A percentile compares a stretch with the other conserved stretches of the same genome.
Evolutionary conservation across 2,329 filamentous ascomycete species (phyloP).

Genomic region (Hypoxylon sp.): DNA sequence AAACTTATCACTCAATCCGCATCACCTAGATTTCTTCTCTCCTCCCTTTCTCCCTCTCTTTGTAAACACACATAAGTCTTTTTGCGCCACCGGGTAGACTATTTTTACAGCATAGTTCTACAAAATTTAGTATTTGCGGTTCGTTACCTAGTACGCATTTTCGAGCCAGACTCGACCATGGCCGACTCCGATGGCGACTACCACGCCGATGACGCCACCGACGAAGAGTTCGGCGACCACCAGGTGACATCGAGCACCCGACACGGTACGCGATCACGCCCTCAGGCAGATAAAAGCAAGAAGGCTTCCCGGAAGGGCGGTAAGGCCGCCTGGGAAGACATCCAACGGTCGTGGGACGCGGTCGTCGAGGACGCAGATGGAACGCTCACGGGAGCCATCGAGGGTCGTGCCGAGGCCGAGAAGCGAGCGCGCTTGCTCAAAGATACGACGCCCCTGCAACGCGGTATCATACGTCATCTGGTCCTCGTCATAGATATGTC

Average conservation of each 20-base stretch:
- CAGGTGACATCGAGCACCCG: conserved; percentile 59
- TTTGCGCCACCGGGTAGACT: neutral
- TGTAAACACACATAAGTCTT: neutral
- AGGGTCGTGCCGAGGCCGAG: conserved; percentile 82
- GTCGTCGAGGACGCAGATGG: conserved; percentile 86
- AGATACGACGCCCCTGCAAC: conserved; percentile 94
- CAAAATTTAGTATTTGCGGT: neutral
- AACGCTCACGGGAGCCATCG: conserved; percentile 78
- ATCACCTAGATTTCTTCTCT: conserved; percentile 8
- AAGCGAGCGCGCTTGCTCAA: conserved; percentile 86
- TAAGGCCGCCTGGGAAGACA: conserved; percentile 76
- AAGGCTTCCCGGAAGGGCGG: conserved; percentile 53
- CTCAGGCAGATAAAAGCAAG: conserved; percentile 52
- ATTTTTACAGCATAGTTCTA: neutral
- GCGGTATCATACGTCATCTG: conserved; percentile 97
- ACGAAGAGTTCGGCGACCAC: conserved; percentile 73
- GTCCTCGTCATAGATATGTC: conserved; percentile 93
- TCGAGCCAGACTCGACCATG: conserved; percentile 62
- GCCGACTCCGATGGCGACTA: conserved; percentile 82
- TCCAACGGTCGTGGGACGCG: conserved; percentile 79
- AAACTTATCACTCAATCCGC: conserved; percentile 11
- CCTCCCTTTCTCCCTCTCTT: conserved; percentile 1
- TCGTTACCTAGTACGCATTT: neutral
- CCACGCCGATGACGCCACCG: conserved; percentile 73
- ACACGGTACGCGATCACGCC: conserved; percentile 46